Percentiles rank a stretch among this genome's conserved stretches.
These are phyloP conservation scores for Diplodia scrobiculata DNA, from an alignment of 2,329 filamentous ascomycete species.

Conservation along the genomic window DNA sequence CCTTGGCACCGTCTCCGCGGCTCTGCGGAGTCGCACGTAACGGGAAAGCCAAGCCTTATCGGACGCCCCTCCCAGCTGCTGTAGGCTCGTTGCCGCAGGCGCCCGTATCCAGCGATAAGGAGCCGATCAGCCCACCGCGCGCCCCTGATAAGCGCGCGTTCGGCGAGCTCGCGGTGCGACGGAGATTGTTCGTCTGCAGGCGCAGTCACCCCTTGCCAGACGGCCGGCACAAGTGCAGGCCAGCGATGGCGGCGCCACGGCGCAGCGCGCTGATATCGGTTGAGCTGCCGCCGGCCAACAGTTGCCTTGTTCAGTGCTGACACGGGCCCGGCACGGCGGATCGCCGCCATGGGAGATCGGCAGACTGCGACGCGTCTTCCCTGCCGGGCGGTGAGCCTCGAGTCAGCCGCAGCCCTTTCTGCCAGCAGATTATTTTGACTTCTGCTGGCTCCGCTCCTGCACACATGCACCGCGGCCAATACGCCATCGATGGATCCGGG, in stretches of 20 bases:
- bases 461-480: background rate
- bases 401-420: conserved; percentile 18
- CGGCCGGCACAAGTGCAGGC: background rate
- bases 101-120: conserved; percentile 25
- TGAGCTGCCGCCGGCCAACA: conserved; percentile 21
- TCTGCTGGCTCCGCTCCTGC: conserved; percentile 17
- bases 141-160: conserved; percentile 19
- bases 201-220: conserved; percentile 1
- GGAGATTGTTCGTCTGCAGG: conserved; percentile 3
- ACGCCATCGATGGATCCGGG: conserved; percentile 17
- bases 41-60: conserved; percentile 12
- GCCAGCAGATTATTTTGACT: conserved; percentile 28
- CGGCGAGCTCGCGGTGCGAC: conserved; percentile 13
- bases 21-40: conserved; percentile 19
- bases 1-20: conserved; percentile 16
- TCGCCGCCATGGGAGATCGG: conserved; percentile 26
- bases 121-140: background rate
- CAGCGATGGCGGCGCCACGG: conserved; percentile 16
- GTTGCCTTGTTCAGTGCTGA: conserved; percentile 16
- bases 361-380: conserved; percentile 18
- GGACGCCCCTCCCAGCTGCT: background rate
- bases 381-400: conserved; percentile 15
- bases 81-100: conserved; percentile 1
- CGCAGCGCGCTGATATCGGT: conserved; percentile 11
- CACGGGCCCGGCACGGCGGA: conserved; percentile 15